Base-by-base conservation (phyloP, 2,329 filamentous ascomycete species). In the Monosporascus sp. region DNA sequence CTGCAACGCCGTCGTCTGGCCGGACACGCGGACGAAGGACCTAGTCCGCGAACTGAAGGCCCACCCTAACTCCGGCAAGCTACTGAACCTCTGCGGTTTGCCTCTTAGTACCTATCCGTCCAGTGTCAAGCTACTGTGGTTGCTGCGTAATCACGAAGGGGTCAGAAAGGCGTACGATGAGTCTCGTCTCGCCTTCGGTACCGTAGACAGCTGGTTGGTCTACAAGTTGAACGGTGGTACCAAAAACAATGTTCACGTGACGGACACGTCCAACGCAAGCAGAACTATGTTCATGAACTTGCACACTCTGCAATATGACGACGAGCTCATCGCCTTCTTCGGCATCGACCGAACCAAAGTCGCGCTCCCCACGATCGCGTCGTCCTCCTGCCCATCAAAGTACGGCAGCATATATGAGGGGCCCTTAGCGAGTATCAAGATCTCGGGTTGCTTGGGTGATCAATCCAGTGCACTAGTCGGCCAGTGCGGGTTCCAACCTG, bases 211-310 rank as follows among this genome's bases (percentile, higher is more conserved):
- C 2, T 96, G 91, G 91, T 77, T 96, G 54, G 81, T 96, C 51
- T 96, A 90, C 74, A 85, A 86, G 63, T 80, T 96, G 49, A 91
- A 95, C 65, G 90, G 89, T 53, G 86, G 88, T 49, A 78, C 75
- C 35, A 77, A 82, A 55, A 82, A 79, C 50, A 73, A 75, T 48
- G 72, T 91, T 44, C 86, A 89, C 66, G 89, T 96, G 54, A 94
- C 91, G 0, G 91, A 96, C 69, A 84, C 87, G 48, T 91, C 89
- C 56, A 96, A 96, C 68, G 91, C 91, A 20, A 93, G 88, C 51
- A 79, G 91, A 65, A 96, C 91, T 56, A 95, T 96, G 91, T 94
- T 96, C 71, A 92, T 96, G 87, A 91, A 96, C 72, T 78, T 96
- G 51, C 80, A 85, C 62, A 92, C 86, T 11, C 78, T 91, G 55